These are phyloP conservation scores for Boletus rubroflammeus DNA, from an alignment of 768 basidiomycete species.

Conservation along the genomic window DNA sequence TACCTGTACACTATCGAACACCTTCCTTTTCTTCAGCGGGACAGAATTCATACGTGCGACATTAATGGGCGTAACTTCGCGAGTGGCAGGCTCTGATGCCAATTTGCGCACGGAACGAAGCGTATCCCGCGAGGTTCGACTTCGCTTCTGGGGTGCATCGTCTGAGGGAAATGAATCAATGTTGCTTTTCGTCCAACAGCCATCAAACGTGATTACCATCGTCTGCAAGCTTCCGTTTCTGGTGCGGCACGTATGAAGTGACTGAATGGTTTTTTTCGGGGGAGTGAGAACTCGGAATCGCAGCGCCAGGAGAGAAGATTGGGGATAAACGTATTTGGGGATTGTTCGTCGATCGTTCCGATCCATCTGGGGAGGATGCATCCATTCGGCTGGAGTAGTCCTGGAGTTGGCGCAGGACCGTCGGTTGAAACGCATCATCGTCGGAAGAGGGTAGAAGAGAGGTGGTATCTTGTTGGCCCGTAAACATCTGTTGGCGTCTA, in stretches of 20 bases:
- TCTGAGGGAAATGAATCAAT: slow-evolving; percentile 16
- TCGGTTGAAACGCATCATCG: slow-evolving; percentile 3
- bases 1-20: slow-evolving; percentile 32
- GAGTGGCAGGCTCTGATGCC: slow-evolving; percentile 30
- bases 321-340: background rate
- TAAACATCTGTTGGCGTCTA: background rate
- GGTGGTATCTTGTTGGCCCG: slow-evolving; percentile 7
- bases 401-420: slow-evolving; percentile 13
- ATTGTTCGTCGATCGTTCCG: slow-evolving; percentile 1
- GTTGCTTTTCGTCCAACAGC: background rate
- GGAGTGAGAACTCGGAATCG: background rate
- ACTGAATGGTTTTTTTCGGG: background rate
- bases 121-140: slow-evolving; percentile 9
- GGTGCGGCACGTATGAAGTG: background rate
- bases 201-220: slow-evolving; percentile 5
- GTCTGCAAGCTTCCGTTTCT: slow-evolving; percentile 13
- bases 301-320: background rate
- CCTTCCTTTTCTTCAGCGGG: slow-evolving; percentile 18
- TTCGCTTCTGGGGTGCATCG: slow-evolving; percentile 21
- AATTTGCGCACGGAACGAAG: slow-evolving; percentile 16
- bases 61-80: slow-evolving; percentile 18
- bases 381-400: slow-evolving; percentile 14
- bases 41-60: slow-evolving; percentile 22
- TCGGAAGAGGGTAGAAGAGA: slow-evolving; percentile 5
- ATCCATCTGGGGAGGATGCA: background rate